Base-by-base conservation (phyloP, 441 rosid genomes). In the Erodium trifolium region DNA sequence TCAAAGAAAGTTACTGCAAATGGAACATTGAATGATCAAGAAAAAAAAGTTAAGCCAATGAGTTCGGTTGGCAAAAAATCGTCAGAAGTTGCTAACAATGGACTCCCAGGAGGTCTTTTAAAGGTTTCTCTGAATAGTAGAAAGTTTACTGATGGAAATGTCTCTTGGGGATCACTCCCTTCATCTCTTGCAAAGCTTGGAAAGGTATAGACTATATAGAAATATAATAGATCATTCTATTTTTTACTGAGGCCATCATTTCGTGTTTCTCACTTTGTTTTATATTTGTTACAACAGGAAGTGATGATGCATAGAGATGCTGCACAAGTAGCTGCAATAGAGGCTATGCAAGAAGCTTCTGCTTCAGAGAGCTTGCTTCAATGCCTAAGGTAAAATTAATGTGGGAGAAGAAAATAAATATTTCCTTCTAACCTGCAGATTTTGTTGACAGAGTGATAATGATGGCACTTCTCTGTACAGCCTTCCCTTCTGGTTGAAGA, bases 331-430 rank as follows among this genome's bases (percentile, higher is more conserved):
- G 98, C 93, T 3, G 98, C 96, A 12, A 73, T 87, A 60, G 98
- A 88, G 75, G 96, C 99, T 75, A 76, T 94, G 80, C 98, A 87
- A 75, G 99, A 94, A 83, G 98, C 99, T 67, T 84, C 96, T 73
- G 93, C 87, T 76, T 81, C 97, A 13, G 97, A 92, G 84, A 88
- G 91, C 81, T 82, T 94, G 74, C 96, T 94, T 70, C 86, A 80
- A 65, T 94, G 99, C 76, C 81, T 94, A 71, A 88, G 94, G 99
- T 94, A 77, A 8, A 45, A 4, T 37, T 4, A 37, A 2, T 0
- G 0, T 37, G 10, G 3, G 0, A 4, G 55, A 49, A 49, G 55
- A 57, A 57, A 57, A 57, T 4, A 0, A 2, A 18, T 57, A 57
- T 57, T 18, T 16, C 18, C 14, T n/a, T 51, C 0, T 51, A 37